Conservation (phyloP, 768 basidiomycete genomes). For the Pilatotrama ljubarskyi region DNA sequence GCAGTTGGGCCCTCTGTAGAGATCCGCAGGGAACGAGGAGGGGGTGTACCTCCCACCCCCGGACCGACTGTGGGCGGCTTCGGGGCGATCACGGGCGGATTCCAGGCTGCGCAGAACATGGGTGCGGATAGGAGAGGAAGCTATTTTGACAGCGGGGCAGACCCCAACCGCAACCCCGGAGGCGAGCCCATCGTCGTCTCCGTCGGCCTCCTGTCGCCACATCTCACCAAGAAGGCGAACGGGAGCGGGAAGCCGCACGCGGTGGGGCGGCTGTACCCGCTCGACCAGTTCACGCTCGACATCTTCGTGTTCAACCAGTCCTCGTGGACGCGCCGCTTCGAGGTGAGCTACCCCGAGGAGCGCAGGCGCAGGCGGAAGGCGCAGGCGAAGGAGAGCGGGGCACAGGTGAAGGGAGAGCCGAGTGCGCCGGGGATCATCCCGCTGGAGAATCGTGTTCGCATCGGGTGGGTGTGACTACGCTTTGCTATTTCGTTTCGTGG, state of each 20-base stretch:
- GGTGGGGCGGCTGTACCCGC: conserved; percentile 57
- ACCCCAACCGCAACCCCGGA: background rate
- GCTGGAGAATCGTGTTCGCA: conserved; percentile 72
- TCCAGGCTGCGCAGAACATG: conserved; percentile 41
- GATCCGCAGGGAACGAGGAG: conserved; percentile 59
- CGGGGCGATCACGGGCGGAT: conserved; percentile 27
- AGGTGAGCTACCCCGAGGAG: conserved; percentile 66
- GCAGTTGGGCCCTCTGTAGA: conserved; percentile 63
- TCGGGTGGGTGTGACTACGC: conserved; percentile 60
- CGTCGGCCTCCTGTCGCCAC: conserved; percentile 46
- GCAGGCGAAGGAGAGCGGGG: conserved; percentile 22
- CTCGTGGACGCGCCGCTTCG: conserved; percentile 73
- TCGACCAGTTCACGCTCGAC: conserved; percentile 77
- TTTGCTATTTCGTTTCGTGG: background rate
- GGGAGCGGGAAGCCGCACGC: conserved; percentile 30
- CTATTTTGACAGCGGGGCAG: conserved; percentile 14
- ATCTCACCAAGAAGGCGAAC: conserved; percentile 14
- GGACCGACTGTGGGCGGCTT: conserved; percentile 46
- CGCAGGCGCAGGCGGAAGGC: conserved; percentile 44
- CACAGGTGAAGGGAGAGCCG: conserved; percentile 30
- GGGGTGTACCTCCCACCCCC: conserved; percentile 51
- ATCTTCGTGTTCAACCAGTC: conserved; percentile 88
- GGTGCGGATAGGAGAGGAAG: conserved; percentile 22
- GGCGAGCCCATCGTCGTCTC: conserved; percentile 71
- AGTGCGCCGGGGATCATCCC: conserved; percentile 66